Evolutionary conservation across 2,329 filamentous ascomycete species (phyloP).

Genomic region (Aspergillus thermomutatus): DNA sequence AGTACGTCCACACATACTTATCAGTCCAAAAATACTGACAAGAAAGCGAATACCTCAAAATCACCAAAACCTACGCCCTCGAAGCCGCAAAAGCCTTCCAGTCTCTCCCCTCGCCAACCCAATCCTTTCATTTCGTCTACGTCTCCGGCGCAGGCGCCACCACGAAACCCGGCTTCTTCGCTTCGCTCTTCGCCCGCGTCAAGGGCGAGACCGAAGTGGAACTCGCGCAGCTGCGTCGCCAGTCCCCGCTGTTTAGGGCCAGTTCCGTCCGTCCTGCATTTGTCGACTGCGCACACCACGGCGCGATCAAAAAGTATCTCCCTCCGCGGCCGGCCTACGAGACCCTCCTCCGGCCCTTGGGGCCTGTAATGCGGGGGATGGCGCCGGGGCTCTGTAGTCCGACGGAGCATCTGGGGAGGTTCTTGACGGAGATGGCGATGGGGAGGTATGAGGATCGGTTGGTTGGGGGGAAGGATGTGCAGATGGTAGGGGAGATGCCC

Average conservation of each 20-base stretch:
- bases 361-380: not conserved
- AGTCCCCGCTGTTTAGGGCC: conserved; percentile 46
- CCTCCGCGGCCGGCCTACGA: conserved; percentile 1
- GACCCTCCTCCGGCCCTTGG: not conserved
- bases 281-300: conserved; percentile 51
- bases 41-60: conserved; percentile 58
- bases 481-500: not conserved
- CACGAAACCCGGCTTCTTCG: conserved; percentile 50
- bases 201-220: conserved; percentile 65
- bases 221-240: conserved; percentile 51
- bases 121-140: conserved; percentile 63
- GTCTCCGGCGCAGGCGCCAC: conserved; percentile 54
- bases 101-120: conserved; percentile 44
- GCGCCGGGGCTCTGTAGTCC: not conserved
- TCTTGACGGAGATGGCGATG: conserved; percentile 47
- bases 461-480: not conserved
- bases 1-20: too few relatives aligned
- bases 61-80: conserved; percentile 65
- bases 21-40: conserved; percentile 6
- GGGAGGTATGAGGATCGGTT: not conserved
- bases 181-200: conserved; percentile 57
- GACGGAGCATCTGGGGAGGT: conserved; percentile 41
- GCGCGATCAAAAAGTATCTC: conserved; percentile 33
- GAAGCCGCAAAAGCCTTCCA: conserved; percentile 60
- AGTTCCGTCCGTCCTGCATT: conserved; percentile 57